Conservation (phyloP, 2,329 filamentous ascomycete species). For the Helicocarpus griseus region DNA sequence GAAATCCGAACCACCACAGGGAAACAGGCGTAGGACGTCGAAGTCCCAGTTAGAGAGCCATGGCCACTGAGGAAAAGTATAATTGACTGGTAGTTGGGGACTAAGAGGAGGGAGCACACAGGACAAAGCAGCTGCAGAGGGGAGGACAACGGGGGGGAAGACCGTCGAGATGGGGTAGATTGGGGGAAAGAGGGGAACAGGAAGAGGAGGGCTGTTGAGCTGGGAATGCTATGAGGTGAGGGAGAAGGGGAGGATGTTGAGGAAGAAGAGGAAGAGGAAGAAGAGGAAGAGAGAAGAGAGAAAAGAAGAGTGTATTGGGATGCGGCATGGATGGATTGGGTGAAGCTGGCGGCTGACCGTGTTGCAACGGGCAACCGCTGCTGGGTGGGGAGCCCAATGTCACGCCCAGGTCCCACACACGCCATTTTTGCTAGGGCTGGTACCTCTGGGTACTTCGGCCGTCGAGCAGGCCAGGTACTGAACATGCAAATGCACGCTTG, state of each 20-base stretch:
- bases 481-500: neutral
- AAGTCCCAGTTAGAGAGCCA: conserved; percentile 10
- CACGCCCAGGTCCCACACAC: neutral
- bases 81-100: conserved; percentile 1
- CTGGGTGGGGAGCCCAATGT: conserved; percentile 8
- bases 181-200: conserved; percentile 7
- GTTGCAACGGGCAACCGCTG: conserved; percentile 16
- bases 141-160: conserved; percentile 14
- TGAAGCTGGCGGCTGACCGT: conserved; percentile 4
- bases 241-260: conserved; percentile 5
- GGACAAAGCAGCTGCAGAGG: conserved; percentile 5
- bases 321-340: conserved; percentile 2
- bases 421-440: neutral
- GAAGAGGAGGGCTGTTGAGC: conserved; percentile 13
- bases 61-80: conserved; percentile 1
- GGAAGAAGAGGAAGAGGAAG: conserved; percentile 6
- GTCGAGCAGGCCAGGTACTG: neutral
- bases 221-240: conserved; percentile 14
- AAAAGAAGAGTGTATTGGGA: neutral
- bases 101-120: neutral
- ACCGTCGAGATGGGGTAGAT: conserved; percentile 14
- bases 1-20: conserved; percentile 8
- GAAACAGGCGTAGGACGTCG: conserved; percentile 4
- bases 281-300: neutral
- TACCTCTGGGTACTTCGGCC: neutral